phyloP scores from a whole-genome alignment of 2,329 filamentous ascomycete species.

The Trichothecium roseum region DNA sequence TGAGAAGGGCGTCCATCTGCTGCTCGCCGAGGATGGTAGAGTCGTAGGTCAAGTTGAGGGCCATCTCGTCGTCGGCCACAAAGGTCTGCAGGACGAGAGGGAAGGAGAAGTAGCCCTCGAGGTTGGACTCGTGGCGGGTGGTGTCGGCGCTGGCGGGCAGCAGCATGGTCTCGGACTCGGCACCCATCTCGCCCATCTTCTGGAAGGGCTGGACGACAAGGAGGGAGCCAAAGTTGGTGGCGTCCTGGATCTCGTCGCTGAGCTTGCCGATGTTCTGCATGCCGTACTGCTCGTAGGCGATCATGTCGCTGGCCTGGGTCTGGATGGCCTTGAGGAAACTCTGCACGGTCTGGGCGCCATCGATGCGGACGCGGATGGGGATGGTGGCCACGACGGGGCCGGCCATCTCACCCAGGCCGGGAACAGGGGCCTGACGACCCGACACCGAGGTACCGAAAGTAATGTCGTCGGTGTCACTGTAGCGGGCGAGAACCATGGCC shows the following conservation, averaged over 20 bases:
- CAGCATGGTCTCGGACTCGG: background rate
- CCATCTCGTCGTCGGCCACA: conserved; percentile 2
- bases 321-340: conserved; percentile 7
- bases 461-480: conserved; percentile 11
- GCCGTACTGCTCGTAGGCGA: conserved; percentile 12
- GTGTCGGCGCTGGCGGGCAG: background rate
- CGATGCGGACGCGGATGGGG: conserved; percentile 5
- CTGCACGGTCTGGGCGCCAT: conserved; percentile 4
- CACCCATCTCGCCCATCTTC: conserved; percentile 1
- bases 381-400: conserved; percentile 10
- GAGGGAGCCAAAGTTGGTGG: conserved; percentile 11
- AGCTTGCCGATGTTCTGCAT: conserved; percentile 13
- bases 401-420: conserved; percentile 5
- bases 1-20: conserved; percentile 6
- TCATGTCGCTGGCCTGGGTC: conserved; percentile 8
- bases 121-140: conserved; percentile 16
- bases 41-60: conserved; percentile 3
- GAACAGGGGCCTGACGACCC: conserved; percentile 10
- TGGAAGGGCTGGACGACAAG: conserved; percentile 9
- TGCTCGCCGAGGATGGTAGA: conserved; percentile 3
- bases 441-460: conserved; percentile 14
- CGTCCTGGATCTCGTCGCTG: conserved; percentile 6
- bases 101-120: conserved; percentile 10
- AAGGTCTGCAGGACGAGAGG: conserved; percentile 5
- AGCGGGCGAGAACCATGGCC: conserved; percentile 13